Base-by-base conservation (phyloP, 2,329 filamentous ascomycete species). In the Cercospora sp. region DNA sequence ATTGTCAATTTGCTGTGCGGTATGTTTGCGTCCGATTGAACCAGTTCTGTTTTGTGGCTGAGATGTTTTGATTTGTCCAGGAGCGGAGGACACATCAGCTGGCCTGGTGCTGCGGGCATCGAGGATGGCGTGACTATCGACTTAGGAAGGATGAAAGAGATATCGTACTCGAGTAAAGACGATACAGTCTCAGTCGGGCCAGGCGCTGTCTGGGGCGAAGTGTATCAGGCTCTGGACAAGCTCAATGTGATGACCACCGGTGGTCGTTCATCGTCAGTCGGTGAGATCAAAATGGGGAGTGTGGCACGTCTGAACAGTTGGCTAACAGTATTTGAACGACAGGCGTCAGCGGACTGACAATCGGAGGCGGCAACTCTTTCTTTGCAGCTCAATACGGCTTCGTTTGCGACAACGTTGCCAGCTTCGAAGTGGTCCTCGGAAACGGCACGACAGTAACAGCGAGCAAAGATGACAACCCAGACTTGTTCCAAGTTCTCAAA, bases 171-270 rank as follows among this genome's bases (percentile, higher is more conserved):
- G 37, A 57, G 55, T 12, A 63, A 70, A 13, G 65, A 66, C 26
- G 66, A 67, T 5, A 69, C 70, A 30, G 68, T 72, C 37, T 61
- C 69, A 32, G 72, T 86, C 32, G 85, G 83, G 0, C 60, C 70
- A 5, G 70, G 68, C 10, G 70, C 66, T n/a, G 58, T 61, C 1
- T 70, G 70, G 68, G 63, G 66, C 18, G 68, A 71, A 5, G 68
- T 70, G n/a, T 70, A 71, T 37, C 24, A 62, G n/a, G 34, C 45
- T 37, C 57, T 71, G 26, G 68, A 71, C 51, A 61, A 60, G 45
- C 40, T 67, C 12, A 63, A 61, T 18, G 51, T 67, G 10, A 69
- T 68, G 65, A 71, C 74, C 10, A 63, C 69, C 9, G 73, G 73
- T 16, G 73, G 71, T 18, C 66, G 72, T 18, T 62, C 67, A 28